These are phyloP conservation scores for Ceratobasidium sp. DNA, from an alignment of 1,284 basidiomycete genomes.

Conservation along the genomic window DNA sequence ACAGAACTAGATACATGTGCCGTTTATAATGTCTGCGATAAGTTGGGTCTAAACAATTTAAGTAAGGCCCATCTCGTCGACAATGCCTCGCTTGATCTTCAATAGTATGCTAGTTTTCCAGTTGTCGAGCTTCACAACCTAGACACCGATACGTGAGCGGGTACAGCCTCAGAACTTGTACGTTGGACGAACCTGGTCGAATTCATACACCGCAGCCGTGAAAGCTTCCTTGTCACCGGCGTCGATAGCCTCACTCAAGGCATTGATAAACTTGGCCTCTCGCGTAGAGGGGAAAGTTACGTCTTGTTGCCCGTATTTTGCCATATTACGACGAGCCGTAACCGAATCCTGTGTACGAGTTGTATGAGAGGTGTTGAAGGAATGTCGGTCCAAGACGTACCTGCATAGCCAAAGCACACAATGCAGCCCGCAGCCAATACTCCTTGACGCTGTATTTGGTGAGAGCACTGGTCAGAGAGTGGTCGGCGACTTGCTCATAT, in stretches of 20 bases:
- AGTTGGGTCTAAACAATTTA: constrained; percentile 50
- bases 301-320: constrained; percentile 82
- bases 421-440: constrained; percentile 90
- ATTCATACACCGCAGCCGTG: constrained; percentile 84
- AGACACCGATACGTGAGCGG: constrained; percentile 1
- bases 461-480: constrained; percentile 84
- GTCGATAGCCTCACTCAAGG: constrained; percentile 84
- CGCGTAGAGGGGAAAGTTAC: constrained; percentile 86
- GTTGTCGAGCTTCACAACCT: constrained; percentile 90
- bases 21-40: neutral
- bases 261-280: constrained; percentile 88
- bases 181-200: constrained; percentile 64
- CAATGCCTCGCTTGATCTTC: constrained; percentile 86
- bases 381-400: constrained; percentile 62
- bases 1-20: constrained; percentile 16
- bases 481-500: constrained; percentile 92
- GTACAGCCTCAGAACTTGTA: neutral
- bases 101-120: constrained; percentile 94
- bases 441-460: constrained; percentile 99
- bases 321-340: constrained; percentile 83
- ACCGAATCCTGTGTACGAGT: constrained; percentile 77
- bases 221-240: constrained; percentile 83
- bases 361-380: constrained; percentile 38
- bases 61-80: constrained; percentile 66
- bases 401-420: constrained; percentile 92